Conservation (phyloP, 305 asterid genomes). For the Fraxinus baroniana region DNA sequence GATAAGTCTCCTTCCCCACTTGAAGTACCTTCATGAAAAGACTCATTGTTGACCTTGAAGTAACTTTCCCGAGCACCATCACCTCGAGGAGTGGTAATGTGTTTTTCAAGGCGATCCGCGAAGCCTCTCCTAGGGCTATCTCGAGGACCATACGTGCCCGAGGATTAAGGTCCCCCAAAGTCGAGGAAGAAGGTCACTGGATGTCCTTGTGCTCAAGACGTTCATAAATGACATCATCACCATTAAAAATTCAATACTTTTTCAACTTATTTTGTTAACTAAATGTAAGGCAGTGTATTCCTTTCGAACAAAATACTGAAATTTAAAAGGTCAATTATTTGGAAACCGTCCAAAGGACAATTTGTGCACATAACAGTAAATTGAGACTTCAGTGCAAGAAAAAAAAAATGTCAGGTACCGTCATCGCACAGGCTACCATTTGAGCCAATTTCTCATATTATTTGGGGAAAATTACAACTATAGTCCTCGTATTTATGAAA, state of each 20-base stretch:
- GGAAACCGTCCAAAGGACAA: neutral
- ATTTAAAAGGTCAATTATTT: neutral
- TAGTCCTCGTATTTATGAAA: neutral
- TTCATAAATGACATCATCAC: no score
- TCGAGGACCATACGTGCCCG: no score
- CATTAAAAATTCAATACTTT: neutral
- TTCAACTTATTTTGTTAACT: neutral
- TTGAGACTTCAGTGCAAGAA: neutral
- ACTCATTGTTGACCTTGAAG: no score
- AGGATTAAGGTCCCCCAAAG: no score
- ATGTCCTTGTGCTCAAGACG: no score
- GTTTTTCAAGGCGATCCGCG: no score
- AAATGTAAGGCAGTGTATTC: neutral
- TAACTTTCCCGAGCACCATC: no score
- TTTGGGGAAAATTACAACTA: neutral
- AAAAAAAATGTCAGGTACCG: neutral
- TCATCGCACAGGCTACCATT: neutral
- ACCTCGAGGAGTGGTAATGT: no score
- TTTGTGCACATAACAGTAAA: neutral
- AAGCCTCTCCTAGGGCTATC: no score
- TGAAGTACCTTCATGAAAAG: no score
- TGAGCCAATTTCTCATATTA: neutral
- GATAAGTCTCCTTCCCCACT: no score
- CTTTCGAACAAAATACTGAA: neutral
- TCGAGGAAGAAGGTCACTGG: no score